phyloP scores from a whole-genome alignment of 1,284 basidiomycete genomes.

The Sphagnurus paluster region DNA sequence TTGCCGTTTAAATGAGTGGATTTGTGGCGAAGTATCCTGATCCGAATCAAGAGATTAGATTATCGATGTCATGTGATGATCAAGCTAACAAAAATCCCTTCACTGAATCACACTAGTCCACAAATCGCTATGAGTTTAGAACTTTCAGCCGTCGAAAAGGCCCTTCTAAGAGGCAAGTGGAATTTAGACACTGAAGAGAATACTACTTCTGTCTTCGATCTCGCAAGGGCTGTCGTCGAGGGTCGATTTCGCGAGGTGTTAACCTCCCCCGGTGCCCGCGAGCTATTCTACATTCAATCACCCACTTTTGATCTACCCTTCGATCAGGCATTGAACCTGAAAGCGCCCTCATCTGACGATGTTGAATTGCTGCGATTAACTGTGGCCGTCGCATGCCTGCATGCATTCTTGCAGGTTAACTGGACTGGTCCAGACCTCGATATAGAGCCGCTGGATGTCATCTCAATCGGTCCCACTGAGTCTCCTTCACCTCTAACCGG shows the following conservation, averaged over 20 bases:
- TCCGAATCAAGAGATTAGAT: slow-evolving; percentile 15
- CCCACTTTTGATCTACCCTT: slow-evolving; percentile 34
- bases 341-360: slow-evolving; percentile 23
- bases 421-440: slow-evolving; percentile 95
- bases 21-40: slow-evolving; percentile 12
- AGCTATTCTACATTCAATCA: slow-evolving; percentile 40
- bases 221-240: slow-evolving; percentile 45
- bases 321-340: slow-evolving; percentile 27
- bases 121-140: slow-evolving; percentile 32
- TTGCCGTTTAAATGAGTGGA: neutral
- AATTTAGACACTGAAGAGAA: slow-evolving; percentile 21
- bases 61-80: slow-evolving; percentile 15
- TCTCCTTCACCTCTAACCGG: slow-evolving; percentile 39
- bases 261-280: slow-evolving; percentile 47
- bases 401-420: slow-evolving; percentile 92
- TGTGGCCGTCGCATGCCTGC: slow-evolving; percentile 78
- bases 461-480: slow-evolving; percentile 36
- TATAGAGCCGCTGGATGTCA: slow-evolving; percentile 54
- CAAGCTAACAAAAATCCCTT: slow-evolving; percentile 3
- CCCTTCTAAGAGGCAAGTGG: slow-evolving; percentile 56
- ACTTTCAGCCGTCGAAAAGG: slow-evolving; percentile 44
- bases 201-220: slow-evolving; percentile 21
- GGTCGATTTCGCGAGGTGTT: slow-evolving; percentile 51
- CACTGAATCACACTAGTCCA: neutral
- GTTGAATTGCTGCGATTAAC: slow-evolving; percentile 61